A percentile compares a stretch with the other conserved stretches of the same genome.
These are phyloP conservation scores for Pleoardoris graminearum DNA, from an alignment of 2,329 filamentous ascomycete species.

Conservation along the genomic window DNA sequence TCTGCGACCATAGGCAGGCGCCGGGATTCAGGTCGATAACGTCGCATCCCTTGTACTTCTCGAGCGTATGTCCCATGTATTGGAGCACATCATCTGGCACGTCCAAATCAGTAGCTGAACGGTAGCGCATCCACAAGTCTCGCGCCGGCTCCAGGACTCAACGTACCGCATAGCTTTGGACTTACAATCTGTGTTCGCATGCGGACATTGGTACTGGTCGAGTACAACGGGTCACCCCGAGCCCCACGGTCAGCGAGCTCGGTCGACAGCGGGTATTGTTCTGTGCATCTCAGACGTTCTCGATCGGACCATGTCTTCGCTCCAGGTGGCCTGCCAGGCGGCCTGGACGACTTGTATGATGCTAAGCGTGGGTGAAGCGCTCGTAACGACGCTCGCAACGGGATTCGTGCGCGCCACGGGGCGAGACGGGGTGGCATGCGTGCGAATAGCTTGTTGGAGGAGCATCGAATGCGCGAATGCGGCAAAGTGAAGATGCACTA, in stretches of 20 bases:
- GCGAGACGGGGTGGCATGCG: background rate
- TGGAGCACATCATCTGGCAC: slow-evolving; percentile 68
- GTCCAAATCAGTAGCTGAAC: slow-evolving; percentile 4
- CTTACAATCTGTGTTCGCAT: slow-evolving; percentile 47
- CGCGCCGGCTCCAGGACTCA: slow-evolving; percentile 15
- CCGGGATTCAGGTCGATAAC: slow-evolving; percentile 88
- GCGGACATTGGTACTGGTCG: background rate
- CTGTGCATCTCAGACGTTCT: background rate
- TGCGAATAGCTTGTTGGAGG: background rate
- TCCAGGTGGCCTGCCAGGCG: background rate
- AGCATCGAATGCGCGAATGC: background rate
- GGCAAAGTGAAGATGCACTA: background rate
- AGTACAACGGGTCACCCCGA: background rate
- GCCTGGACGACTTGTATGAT: no score
- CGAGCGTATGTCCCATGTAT: slow-evolving; percentile 70
- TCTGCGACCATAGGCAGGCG: slow-evolving; percentile 74
- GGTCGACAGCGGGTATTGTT: background rate
- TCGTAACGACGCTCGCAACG: background rate
- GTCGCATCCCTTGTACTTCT: slow-evolving; percentile 75
- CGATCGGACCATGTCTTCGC: background rate
- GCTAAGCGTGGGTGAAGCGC: background rate
- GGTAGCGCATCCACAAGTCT: background rate
- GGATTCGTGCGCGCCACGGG: background rate
- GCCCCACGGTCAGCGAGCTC: background rate
- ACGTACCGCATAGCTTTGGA: slow-evolving; percentile 51